Conservation (phyloP, 345 rosid genomes). For the Euclidium syriacum region DNA sequence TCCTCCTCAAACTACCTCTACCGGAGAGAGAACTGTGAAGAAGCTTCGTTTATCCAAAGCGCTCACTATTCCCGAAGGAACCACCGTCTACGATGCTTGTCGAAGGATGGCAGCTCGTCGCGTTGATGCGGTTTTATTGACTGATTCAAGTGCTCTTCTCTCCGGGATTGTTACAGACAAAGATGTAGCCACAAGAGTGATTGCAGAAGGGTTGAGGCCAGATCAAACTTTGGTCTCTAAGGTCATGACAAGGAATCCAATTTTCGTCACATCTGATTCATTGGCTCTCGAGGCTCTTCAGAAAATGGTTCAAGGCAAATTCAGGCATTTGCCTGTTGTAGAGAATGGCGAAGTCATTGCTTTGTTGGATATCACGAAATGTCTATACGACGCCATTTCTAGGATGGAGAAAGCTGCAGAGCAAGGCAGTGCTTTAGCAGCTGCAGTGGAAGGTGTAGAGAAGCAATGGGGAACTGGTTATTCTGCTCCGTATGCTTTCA, state of each 20-base stretch:
- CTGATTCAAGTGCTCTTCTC: conserved; percentile 86
- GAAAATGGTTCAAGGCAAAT: conserved; percentile 97
- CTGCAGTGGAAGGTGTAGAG: conserved; percentile 99
- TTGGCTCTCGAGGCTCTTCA: conserved; percentile 95
- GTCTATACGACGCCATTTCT: conserved; percentile 94
- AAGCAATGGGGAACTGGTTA: conserved; percentile 80
- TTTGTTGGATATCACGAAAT: conserved; percentile 86
- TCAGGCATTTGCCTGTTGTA: conserved; percentile 97
- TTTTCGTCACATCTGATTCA: conserved; percentile 78
- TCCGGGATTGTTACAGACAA: conserved; percentile 93
- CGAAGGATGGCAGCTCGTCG: conserved; percentile 93
- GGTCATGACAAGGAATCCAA: conserved; percentile 89
- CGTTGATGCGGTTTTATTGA: conserved; percentile 79
- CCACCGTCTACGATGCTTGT: conserved; percentile 86
- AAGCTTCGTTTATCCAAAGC: conserved; percentile 87
- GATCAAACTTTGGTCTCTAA: conserved; percentile 87
- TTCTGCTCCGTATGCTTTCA: conserved; percentile 76
- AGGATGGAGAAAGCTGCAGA: conserved; percentile 99
- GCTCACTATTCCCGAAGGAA: conserved; percentile 90
- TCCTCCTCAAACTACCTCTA: conserved; percentile 40
- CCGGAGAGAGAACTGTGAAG: conserved; percentile 87
- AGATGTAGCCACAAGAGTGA: conserved; percentile 80
- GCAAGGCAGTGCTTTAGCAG: conserved; percentile 94
- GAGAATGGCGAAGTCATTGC: conserved; percentile 99
- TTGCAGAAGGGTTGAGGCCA: conserved; percentile 89